These are phyloP conservation scores for Lodderomyces margitis DNA, from an alignment of 1,139 yeast species.

Conservation along the genomic window DNA sequence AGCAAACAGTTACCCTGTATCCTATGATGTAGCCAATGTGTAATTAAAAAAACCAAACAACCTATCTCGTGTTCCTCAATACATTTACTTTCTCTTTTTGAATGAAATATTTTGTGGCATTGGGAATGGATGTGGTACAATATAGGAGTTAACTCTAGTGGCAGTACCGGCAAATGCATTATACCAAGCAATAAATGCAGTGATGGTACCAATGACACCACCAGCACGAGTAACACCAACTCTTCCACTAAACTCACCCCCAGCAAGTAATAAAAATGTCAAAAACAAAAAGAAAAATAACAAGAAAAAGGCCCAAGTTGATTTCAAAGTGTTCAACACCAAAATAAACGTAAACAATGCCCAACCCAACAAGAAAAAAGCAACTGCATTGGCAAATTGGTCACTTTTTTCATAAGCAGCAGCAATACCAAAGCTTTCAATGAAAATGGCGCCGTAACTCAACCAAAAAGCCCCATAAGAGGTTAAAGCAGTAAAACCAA, in stretches of 20 bases:
- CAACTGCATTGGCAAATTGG: slow-evolving; percentile 33
- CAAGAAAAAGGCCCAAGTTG: slow-evolving; percentile 39
- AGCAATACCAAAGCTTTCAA: slow-evolving; percentile 49
- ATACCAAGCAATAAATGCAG: slow-evolving; percentile 43
- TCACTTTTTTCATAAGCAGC: slow-evolving; percentile 48
- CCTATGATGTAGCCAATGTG: too few relatives aligned
- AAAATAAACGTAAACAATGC: slow-evolving; percentile 42
- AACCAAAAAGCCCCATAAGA: too few relatives aligned
- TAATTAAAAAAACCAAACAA: too few relatives aligned
- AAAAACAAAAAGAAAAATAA: slow-evolving; percentile 35
- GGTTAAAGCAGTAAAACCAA: slow-evolving; percentile 44
- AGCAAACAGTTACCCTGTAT: too few relatives aligned
- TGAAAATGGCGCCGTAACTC: slow-evolving; percentile 34
- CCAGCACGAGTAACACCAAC: slow-evolving; percentile 38
- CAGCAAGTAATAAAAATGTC: slow-evolving; percentile 42
- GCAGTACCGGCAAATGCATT: slow-evolving; percentile 37
- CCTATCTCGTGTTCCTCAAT: too few relatives aligned
- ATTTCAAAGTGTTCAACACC: slow-evolving; percentile 39
- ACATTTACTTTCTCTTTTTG: too few relatives aligned
- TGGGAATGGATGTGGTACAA: too few relatives aligned
- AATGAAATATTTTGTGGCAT: too few relatives aligned
- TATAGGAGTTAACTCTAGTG: slow-evolving; percentile 27
- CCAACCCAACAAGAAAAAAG: slow-evolving; percentile 46
- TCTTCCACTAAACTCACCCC: slow-evolving; percentile 34
- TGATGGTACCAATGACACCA: slow-evolving; percentile 43